Percentiles rank a stretch among this genome's conserved stretches.
Evolutionary conservation across 306 rosid genomes (phyloP).

Genomic region (Cucurbita pepo): DNA sequence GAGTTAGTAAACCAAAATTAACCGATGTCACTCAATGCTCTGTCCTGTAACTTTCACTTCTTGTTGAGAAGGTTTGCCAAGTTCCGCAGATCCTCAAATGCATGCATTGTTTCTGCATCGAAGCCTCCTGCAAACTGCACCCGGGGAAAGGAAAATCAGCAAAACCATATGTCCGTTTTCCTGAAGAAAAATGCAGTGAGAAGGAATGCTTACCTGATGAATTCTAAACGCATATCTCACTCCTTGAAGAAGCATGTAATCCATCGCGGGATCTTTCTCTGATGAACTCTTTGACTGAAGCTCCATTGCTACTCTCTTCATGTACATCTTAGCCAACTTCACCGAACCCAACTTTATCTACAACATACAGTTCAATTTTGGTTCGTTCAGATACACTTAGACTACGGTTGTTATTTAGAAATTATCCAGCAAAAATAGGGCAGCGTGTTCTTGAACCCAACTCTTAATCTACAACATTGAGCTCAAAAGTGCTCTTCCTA

Average conservation of each 20-base stretch:
- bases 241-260: conserved; percentile 97
- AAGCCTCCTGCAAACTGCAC: conserved; percentile 98
- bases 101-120: conserved; percentile 96
- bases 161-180: not conserved
- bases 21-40: not conserved
- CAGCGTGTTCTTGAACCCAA: conserved; percentile 29
- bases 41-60: conserved; percentile 22
- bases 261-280: conserved; percentile 96
- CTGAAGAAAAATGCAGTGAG: not conserved
- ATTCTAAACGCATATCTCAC: conserved; percentile 98
- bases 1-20: conserved; percentile 23
- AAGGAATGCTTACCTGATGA: conserved; percentile 48
- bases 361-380: conserved; percentile 1
- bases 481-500: too few relatives aligned
- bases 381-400: conserved; percentile 3
- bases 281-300: conserved; percentile 70
- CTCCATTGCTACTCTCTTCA: conserved; percentile 92
- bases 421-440: not conserved
- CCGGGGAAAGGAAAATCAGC: not conserved
- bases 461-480: not conserved
- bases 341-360: conserved; percentile 88
- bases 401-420: not conserved
- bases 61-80: conserved; percentile 78
- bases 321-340: conserved; percentile 75
- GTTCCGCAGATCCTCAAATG: conserved; percentile 84